Base-by-base conservation (phyloP, 257 asterid species). In the Nicotiana tabacum region DNA sequence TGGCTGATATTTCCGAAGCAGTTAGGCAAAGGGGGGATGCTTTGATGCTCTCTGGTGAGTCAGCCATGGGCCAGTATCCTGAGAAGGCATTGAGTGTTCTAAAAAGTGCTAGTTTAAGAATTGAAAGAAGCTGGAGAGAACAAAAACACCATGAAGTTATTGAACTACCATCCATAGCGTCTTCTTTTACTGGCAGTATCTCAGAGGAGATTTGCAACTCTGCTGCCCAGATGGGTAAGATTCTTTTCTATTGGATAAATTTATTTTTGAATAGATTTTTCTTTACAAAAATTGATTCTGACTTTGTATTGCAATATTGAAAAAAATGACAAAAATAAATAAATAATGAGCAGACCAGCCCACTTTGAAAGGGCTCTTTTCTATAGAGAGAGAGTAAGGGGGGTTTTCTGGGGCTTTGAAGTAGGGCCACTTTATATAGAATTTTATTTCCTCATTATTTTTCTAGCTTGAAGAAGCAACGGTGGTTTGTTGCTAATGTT, bases 51-150 rank as follows among this genome's bases (percentile, higher is more conserved):
- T 96, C 99, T 17, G 99, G 99, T 77, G 99, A 96, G 87, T 94
- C 99, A 30, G 99, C 99, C 87, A 96, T 94, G 99, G 99, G 99
- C 46, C 98, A 91, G 89, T 94, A 60, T 83, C 99, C 99, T 58
- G 99, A 96, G 21, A 96, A 96, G 87, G 98, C 99, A 68, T 87
- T 95, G 93, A 89, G 91, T 48, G 99, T 96, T 67, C 80, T 96
- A 83, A 93, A 97, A 91, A 96, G 89, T 87, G 98, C 93, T 77
- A 94, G 98, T 85, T 86, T 96, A 88, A 93, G 98, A 88, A 96
- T 94, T 16, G 98, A 96, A 91, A 96, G 89, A 89, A 92, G 97
- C 97, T 94, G 99, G 98, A 96, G 99, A 85, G 98, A 96, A 66
- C 90, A 93, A 89, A 96, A 96, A 86, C 91, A 84, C 67, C 91